A percentile compares a stretch with the other conserved stretches of the same genome.
Conservation (phyloP, 73 alveolate genomes). For the Tetrahymena elliotti region DNA sequence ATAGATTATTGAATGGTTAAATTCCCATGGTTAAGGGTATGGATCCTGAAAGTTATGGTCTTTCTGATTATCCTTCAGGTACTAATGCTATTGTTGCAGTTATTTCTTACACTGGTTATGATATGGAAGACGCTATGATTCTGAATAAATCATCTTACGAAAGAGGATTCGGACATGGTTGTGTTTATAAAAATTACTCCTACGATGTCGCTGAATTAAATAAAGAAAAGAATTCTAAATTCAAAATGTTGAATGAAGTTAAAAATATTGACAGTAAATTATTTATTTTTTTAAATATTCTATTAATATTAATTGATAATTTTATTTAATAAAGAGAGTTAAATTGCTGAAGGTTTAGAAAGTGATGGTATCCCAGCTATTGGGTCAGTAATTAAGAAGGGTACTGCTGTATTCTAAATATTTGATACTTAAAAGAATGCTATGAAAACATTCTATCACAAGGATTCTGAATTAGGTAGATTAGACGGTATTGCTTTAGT, state of each 20-base stretch:
- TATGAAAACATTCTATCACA: constrained; percentile 62
- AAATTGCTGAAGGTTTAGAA: constrained; percentile 70
- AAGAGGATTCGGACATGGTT: constrained; percentile 99
- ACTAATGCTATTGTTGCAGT: constrained; percentile 99
- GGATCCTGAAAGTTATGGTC: constrained; percentile 79
- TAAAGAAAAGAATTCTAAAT: constrained; percentile 47
- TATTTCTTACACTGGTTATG: constrained; percentile 98
- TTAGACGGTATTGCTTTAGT: constrained; percentile 72
- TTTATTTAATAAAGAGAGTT: constrained; percentile 27
- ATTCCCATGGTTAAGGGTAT: constrained; percentile 84
- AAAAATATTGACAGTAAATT: not conserved
- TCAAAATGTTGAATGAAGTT: not conserved
- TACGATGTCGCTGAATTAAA: constrained; percentile 3
- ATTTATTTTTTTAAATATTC: not conserved
- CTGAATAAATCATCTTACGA: constrained; percentile 96
- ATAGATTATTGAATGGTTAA: constrained; percentile 82
- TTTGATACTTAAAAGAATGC: constrained; percentile 56
- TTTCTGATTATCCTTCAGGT: constrained; percentile 97
- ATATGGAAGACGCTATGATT: constrained; percentile 99
- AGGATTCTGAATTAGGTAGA: constrained; percentile 90
- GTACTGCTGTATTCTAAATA: constrained; percentile 74
- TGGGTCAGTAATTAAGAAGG: constrained; percentile 71
- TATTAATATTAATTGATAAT: not conserved
- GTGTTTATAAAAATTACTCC: constrained; percentile 68
- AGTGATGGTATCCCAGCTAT: constrained; percentile 93